These are phyloP conservation scores for Yarrowia divulgata DNA, from an alignment of 805 yeast genomes.

Conservation along the genomic window DNA sequence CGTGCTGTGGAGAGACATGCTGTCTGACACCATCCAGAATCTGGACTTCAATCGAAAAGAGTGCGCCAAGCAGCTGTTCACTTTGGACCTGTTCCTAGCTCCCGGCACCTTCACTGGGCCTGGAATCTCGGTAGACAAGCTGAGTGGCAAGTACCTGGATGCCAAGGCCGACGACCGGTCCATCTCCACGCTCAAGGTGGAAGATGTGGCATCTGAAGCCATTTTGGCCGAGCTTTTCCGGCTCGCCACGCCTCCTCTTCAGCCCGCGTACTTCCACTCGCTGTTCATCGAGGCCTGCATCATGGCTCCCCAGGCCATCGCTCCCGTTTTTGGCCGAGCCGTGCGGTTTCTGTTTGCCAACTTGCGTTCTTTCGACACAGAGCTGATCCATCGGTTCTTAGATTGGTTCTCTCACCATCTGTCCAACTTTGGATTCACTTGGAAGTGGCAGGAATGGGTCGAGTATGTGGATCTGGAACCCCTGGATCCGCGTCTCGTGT, in stretches of 20 bases:
- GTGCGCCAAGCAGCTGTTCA: conserved; percentile 81
- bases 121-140: conserved; percentile 78
- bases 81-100: conserved; percentile 74
- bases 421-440: conserved; percentile 90
- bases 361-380: conserved; percentile 73
- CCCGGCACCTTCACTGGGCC: conserved; percentile 70
- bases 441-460: conserved; percentile 99
- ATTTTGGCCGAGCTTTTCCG: conserved; percentile 78
- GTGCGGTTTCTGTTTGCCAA: conserved; percentile 80
- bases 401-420: conserved; percentile 95
- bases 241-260: conserved; percentile 71
- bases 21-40: conserved; percentile 75
- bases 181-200: conserved; percentile 83
- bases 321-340: conserved; percentile 94
- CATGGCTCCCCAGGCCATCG: conserved; percentile 80
- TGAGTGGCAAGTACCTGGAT: conserved; percentile 49
- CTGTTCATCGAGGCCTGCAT: conserved; percentile 86
- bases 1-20: conserved; percentile 74
- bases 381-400: conserved; percentile 71
- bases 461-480: conserved; percentile 52
- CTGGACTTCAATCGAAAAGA: conserved; percentile 89
- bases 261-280: conserved; percentile 80
- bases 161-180: conserved; percentile 10
- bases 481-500: conserved; percentile 75
- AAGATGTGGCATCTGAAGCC: conserved; percentile 86